phyloP scores from a whole-genome alignment of 2,329 filamentous ascomycete genomes.

The Dissoconium aciculare region DNA sequence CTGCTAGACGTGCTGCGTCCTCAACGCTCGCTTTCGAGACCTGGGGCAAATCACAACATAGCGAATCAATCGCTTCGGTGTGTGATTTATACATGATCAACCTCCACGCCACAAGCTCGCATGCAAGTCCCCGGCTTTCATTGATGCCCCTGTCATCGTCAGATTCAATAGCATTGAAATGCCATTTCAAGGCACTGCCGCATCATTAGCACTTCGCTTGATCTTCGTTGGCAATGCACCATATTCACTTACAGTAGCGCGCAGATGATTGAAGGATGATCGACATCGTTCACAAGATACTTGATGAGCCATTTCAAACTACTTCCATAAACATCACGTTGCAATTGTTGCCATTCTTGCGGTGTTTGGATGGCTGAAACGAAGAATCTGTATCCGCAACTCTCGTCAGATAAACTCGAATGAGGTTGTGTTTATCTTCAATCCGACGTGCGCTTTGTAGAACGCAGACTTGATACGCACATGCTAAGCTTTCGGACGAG shows the following conservation, averaged over 20 bases:
- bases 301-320: constrained; percentile 47
- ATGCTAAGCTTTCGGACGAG: constrained; percentile 52
- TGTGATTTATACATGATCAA: constrained; percentile 58
- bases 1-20: background rate
- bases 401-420: constrained; percentile 4
- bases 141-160: constrained; percentile 49
- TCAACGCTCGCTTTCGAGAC: constrained; percentile 1
- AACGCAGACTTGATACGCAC: constrained; percentile 27
- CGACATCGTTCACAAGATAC: constrained; percentile 47
- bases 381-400: constrained; percentile 38
- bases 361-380: constrained; percentile 48
- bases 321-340: constrained; percentile 47
- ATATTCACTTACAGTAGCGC: constrained; percentile 46
- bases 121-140: constrained; percentile 55
- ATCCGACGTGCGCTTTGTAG: constrained; percentile 1
- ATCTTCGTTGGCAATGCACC: background rate
- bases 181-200: constrained; percentile 55
- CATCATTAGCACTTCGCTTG: constrained; percentile 3
- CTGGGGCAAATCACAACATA: constrained; percentile 54
- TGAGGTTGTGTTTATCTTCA: too few relatives aligned
- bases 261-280: constrained; percentile 56
- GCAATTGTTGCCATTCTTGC: constrained; percentile 58
- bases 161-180: constrained; percentile 49
- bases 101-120: constrained; percentile 66
- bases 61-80: constrained; percentile 57